phyloP scores from a whole-genome alignment of 345 rosid genomes.

The Eucalyptus albens region DNA sequence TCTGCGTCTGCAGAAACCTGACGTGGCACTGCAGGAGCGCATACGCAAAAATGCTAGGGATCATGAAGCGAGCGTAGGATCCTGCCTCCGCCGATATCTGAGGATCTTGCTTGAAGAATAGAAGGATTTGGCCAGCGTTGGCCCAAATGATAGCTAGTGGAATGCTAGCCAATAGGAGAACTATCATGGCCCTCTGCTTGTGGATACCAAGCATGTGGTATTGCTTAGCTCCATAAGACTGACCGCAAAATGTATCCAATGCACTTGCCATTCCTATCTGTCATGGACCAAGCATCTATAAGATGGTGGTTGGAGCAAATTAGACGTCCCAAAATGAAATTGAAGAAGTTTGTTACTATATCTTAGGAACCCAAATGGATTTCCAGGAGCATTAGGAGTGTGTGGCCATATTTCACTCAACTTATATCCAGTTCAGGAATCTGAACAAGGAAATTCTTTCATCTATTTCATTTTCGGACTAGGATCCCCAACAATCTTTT shows the following conservation, averaged over 20 bases:
- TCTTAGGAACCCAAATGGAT: not conserved
- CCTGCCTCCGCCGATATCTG: not conserved
- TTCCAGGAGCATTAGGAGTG: not conserved
- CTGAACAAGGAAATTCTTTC: not conserved
- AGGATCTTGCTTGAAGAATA: not conserved
- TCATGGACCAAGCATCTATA: not conserved
- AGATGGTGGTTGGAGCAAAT: not conserved
- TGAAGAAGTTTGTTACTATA: not conserved
- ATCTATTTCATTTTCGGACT: not conserved
- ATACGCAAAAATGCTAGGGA: not conserved
- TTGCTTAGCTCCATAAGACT: not conserved
- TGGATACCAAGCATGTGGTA: constrained; percentile 7
- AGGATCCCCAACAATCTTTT: not conserved
- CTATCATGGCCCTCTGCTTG: constrained; percentile 6
- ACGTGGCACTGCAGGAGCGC: not conserved
- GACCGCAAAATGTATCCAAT: not conserved
- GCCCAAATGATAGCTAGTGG: not conserved
- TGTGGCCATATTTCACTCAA: not conserved
- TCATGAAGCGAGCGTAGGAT: not conserved
- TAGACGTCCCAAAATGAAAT: not conserved
- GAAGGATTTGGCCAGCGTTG: not conserved
- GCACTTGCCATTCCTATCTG: constrained; percentile 5
- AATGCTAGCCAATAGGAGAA: constrained; percentile 3
- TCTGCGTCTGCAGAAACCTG: constrained; percentile 36
- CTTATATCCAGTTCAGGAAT: not conserved